These are phyloP conservation scores for Gossypium thurberi DNA, from an alignment of 345 rosid species.

Conservation along the genomic window DNA sequence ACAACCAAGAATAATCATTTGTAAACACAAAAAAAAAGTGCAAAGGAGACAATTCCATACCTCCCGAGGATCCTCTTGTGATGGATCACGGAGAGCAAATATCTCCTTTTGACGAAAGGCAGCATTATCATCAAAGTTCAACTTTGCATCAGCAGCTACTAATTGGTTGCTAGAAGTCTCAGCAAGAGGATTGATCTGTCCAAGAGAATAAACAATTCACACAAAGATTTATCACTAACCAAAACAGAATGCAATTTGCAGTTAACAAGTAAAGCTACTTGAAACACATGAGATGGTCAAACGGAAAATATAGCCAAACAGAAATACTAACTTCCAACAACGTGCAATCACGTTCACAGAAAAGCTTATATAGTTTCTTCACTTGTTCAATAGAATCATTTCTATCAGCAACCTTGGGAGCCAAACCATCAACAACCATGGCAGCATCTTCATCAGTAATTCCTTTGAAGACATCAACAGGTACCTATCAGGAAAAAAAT, in stretches of 20 bases:
- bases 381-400: conserved; percentile 86
- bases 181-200: conserved; percentile 91
- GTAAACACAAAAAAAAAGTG: background rate
- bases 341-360: conserved; percentile 79
- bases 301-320: background rate
- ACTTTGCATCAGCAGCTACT: conserved; percentile 99
- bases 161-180: conserved; percentile 75
- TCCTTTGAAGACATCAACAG: conserved; percentile 87
- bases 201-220: conserved; percentile 7
- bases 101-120: conserved; percentile 81
- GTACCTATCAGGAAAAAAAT: conserved; percentile 57
- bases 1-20: conserved; percentile 5
- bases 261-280: background rate
- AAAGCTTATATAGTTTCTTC: conserved; percentile 88
- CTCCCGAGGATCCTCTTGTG: conserved; percentile 99
- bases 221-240: background rate
- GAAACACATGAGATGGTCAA: background rate
- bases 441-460: conserved; percentile 96
- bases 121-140: conserved; percentile 98
- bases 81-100: conserved; percentile 77
- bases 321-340: conserved; percentile 73
- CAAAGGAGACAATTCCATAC: conserved; percentile 29
- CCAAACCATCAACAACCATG: conserved; percentile 92
- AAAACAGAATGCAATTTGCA: no score
- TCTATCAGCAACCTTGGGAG: conserved; percentile 70